These are phyloP conservation scores for Gentiana macrophylla DNA, from an alignment of 257 asterid genomes.

Conservation along the genomic window DNA sequence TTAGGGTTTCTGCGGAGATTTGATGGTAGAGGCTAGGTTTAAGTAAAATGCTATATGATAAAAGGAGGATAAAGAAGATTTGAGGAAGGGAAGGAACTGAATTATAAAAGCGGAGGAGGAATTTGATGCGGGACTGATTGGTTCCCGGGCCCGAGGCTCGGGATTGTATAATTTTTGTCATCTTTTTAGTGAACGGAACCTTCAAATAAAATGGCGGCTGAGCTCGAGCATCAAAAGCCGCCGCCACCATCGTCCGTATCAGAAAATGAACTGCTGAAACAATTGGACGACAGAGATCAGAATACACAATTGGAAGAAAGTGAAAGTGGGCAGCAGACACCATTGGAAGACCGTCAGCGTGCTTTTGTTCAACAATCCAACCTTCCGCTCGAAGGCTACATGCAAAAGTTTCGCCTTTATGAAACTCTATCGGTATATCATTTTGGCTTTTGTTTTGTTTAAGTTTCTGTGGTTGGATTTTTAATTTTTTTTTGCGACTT, in stretches of 20 bases:
- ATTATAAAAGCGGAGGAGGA: slow-evolving; percentile 15
- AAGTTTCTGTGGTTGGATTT: no score
- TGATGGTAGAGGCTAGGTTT: not conserved
- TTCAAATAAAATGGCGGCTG: slow-evolving; percentile 36
- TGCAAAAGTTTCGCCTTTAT: slow-evolving; percentile 89
- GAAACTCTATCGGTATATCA: slow-evolving; percentile 77
- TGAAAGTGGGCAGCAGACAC: slow-evolving; percentile 20
- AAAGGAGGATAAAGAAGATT: slow-evolving; percentile 35
- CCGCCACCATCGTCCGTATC: slow-evolving; percentile 3
- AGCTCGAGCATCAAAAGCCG: slow-evolving; percentile 18
- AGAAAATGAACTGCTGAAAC: slow-evolving; percentile 20
- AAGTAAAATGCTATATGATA: slow-evolving; percentile 49
- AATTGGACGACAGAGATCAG: slow-evolving; percentile 7
- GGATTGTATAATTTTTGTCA: slow-evolving; percentile 28
- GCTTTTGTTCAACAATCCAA: slow-evolving; percentile 7
- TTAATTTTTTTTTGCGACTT: no score
- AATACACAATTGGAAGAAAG: no score
- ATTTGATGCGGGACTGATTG: slow-evolving; percentile 72
- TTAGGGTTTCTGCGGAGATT: slow-evolving; percentile 13
- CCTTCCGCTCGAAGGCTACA: slow-evolving; percentile 42
- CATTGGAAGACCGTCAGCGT: slow-evolving; percentile 20
- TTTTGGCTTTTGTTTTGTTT: not conserved
- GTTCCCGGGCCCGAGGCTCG: slow-evolving; percentile 93
- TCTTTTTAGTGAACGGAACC: slow-evolving; percentile 7
- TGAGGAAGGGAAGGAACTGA: slow-evolving; percentile 22